Evolutionary conservation across 169 alveolate genomes (phyloP), one percentile per base, ranked within the genome.

Genomic region (Cryptosporidium sp.): DNA sequence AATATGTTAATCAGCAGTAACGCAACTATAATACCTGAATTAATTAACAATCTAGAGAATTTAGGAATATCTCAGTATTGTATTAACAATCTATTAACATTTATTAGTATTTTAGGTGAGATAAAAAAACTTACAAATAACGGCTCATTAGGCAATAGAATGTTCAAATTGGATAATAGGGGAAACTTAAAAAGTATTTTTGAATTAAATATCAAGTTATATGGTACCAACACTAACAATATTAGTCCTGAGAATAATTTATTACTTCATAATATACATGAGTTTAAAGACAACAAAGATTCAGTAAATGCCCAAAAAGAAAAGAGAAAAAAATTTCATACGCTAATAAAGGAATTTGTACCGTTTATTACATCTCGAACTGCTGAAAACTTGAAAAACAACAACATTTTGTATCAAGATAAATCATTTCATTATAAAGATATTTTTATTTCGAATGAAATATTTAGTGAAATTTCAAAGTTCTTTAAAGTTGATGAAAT

Each of bases 331-430:
- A 62, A 75, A 73, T 85, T 93, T 39, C 96, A 93, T 73, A 84
- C 91, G 51, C 75, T 75, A n/a, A 91, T 93, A 56, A 92, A 91
- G 75, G 80, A 91, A 71, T 61, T 75, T 44, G 61, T 93, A 21
- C 93, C 95, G n/a, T 91, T 91, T 65, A 85, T 94, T 70, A 95
- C 75, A 26, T 80, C 89, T 61, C 89, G 45, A 48, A 80, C 89
- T 23, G 7, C 44, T 45, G 86, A 58, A 8, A 23, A 16, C 3
- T 23, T 9, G 5, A 45, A 65, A 26, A 31, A 31, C 29, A 44
- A 51, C 31, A 84, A 85, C 16, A 60, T 75, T 42, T 87, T 92
- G 75, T 93, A 71, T 35, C 93, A 61, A 86, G 84, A 65, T 85
- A 86, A 70, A 53, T 85, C 61, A 70, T 87, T 86, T 91, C 84